Conservation (phyloP, 495 filamentous ascomycete genomes). For the Aspergillus sclerotiicarbonarius region DNA sequence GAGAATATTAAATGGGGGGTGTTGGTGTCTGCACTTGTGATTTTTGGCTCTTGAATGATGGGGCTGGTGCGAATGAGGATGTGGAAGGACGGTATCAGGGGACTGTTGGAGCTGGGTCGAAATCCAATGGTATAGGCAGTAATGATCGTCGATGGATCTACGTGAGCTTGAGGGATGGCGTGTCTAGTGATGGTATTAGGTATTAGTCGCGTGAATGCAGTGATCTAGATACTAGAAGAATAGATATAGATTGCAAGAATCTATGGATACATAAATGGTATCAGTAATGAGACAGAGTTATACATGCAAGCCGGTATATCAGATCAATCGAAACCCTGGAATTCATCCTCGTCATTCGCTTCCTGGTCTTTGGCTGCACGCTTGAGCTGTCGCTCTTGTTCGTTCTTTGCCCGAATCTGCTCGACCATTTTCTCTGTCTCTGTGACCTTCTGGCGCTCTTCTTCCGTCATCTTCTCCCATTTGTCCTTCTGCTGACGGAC, state of each 20-base stretch:
- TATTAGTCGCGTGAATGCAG: too few species aligned
- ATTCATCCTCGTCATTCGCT: constrained; percentile 34
- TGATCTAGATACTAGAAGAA: neutral
- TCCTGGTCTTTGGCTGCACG: constrained; percentile 22
- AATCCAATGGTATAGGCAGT: too few species aligned
- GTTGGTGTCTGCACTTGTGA: too few species aligned
- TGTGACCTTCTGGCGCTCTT: constrained; percentile 65
- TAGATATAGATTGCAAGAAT: neutral
- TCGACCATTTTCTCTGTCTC: constrained; percentile 74
- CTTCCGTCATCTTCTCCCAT: constrained; percentile 66
- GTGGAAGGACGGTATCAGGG: too few species aligned
- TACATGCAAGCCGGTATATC: constrained; percentile 2
- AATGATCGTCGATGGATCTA: too few species aligned
- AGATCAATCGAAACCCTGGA: constrained; percentile 43
- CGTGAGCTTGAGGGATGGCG: too few species aligned
- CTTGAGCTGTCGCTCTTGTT: constrained; percentile 30
- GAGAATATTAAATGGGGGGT: too few species aligned
- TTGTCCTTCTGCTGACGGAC: constrained; percentile 67
- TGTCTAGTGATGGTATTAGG: too few species aligned
- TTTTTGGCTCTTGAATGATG: too few species aligned
- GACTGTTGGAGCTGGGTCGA: too few species aligned
- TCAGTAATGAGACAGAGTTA: constrained; percentile 7
- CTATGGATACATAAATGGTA: constrained; percentile 5
- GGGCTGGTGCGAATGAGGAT: too few species aligned
- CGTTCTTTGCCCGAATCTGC: constrained; percentile 61